phyloP scores from a whole-genome alignment of 2,329 filamentous ascomycete species.

The Talaromyces sp. region DNA sequence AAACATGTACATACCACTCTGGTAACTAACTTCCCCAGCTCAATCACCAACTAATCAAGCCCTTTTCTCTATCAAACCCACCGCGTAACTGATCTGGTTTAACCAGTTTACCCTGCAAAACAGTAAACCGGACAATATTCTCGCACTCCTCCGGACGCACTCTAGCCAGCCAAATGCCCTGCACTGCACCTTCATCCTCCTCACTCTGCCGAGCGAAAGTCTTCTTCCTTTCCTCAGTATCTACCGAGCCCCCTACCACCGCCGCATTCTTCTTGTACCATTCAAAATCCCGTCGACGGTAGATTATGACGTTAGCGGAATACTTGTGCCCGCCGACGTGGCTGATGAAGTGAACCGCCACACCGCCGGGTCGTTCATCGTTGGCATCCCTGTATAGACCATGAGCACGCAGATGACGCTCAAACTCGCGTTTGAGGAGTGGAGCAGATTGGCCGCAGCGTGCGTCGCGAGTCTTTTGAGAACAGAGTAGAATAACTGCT shows the following conservation, averaged over 20 bases:
- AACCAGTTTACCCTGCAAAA: constrained; percentile 88
- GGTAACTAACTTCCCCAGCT: too few relatives aligned
- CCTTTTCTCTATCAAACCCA: constrained; percentile 79
- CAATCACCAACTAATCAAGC: constrained; percentile 76
- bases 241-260: neutral
- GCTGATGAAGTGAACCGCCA: constrained; percentile 93
- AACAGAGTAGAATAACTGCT: constrained; percentile 87
- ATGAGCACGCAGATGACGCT: constrained; percentile 77
- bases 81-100: constrained; percentile 83
- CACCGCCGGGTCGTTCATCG: constrained; percentile 83
- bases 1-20: too few relatives aligned
- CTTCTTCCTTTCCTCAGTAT: neutral
- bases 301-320: constrained; percentile 88
- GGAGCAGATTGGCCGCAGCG: constrained; percentile 93
- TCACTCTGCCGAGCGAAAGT: constrained; percentile 19
- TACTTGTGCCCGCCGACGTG: constrained; percentile 98
- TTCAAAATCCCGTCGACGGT: constrained; percentile 55
- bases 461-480: constrained; percentile 87
- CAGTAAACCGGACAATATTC: constrained; percentile 81
- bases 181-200: constrained; percentile 57
- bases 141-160: constrained; percentile 86
- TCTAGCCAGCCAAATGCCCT: constrained; percentile 89
- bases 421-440: constrained; percentile 79
- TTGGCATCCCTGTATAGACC: constrained; percentile 82
- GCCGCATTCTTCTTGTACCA: constrained; percentile 27